Evolutionary conservation across 208 protist species (phyloP), one percentile per base, ranked within the genome.

Genomic region (Crithidia acanthocephali): DNA sequence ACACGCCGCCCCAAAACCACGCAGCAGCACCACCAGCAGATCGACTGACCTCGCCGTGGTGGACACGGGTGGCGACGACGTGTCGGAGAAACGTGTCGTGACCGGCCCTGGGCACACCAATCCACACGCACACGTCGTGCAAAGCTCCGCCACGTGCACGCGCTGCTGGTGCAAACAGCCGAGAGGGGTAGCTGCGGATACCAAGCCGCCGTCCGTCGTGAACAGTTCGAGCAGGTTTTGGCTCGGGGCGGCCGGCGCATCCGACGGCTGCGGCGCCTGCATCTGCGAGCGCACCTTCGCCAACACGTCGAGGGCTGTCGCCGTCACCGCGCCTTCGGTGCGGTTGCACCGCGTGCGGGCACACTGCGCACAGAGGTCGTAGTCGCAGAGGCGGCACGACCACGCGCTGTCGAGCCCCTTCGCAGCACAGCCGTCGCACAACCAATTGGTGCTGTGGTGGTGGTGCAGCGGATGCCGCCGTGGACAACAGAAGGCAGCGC

Each of bases 381-480:
- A 95, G 82, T 97, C 72, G 57, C 92, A 97, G 30, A 58, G 47
- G 1, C 90, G 83, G 56, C 92, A 97, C 0, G 90, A 84, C 66
- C 88, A 79, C 42, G 86, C 83, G 15, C 72, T 85, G 62, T 84
- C 82, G 27, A 68, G 76, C 18, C 66, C 87, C 15, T 50, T 40
- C n/a, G 62, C 42, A 0, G 32, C 45, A 66, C 92, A 97, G 23
- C 28, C 37, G 69, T 97, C 64, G 75, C 92, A 97, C 15, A 37
- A 18, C 90, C 92, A 97, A 60, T 90, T 92, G 15, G 75, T 75
- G 69, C 90, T 87, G 69, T 87, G 83, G 72, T 93, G 84, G 9
- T 93, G 72, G 16, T 62, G 63, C 50, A 97, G 77, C 0, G 75
- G 27, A 68, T 97, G 92, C 2, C 77, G 79, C 7, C 59, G 35